Conservation (phyloP, 768 basidiomycete genomes). For the Termitomyces sp. region DNA sequence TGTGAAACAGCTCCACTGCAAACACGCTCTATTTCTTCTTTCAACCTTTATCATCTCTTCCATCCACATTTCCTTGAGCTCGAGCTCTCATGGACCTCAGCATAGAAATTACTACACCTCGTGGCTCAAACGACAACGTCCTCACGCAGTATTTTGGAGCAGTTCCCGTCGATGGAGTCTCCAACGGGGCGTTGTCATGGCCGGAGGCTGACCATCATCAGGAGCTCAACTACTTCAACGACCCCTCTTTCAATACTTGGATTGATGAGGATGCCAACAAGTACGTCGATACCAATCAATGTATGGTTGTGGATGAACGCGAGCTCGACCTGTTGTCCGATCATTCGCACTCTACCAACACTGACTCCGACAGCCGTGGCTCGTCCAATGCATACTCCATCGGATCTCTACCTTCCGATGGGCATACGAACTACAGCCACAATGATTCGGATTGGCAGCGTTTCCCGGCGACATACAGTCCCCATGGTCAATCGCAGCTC, state of each 20-base stretch:
- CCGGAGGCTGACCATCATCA: conserved; percentile 11
- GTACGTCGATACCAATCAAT: conserved; percentile 7
- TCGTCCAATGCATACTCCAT: conserved; percentile 12
- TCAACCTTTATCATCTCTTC: not conserved
- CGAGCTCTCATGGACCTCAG: conserved; percentile 8
- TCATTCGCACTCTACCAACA: conserved; percentile 11
- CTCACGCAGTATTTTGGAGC: conserved; percentile 10
- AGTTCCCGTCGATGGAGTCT: not conserved
- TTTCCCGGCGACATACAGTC: conserved; percentile 3
- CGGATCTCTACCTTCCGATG: conserved; percentile 5
- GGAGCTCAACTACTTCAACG: conserved; percentile 1
- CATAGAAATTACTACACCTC: conserved; percentile 13
- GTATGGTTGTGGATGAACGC: conserved; percentile 9
- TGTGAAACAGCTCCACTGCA: conserved; percentile 9
- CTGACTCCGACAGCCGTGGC: conserved; percentile 12
- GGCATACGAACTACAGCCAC: not conserved
- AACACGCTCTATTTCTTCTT: conserved; percentile 6
- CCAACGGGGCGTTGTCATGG: conserved; percentile 4
- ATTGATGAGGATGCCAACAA: conserved; percentile 5
- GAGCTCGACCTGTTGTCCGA: conserved; percentile 14
- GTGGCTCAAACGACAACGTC: conserved; percentile 1
- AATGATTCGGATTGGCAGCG: conserved; percentile 7
- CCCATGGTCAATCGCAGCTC: conserved; percentile 4
- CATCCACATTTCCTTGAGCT: not conserved
- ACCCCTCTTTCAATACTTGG: conserved; percentile 6